Percentiles rank a stretch among this genome's conserved stretches.
Conservation (phyloP, 306 rosid species). For the Amphicarpaea edgeworthii region DNA sequence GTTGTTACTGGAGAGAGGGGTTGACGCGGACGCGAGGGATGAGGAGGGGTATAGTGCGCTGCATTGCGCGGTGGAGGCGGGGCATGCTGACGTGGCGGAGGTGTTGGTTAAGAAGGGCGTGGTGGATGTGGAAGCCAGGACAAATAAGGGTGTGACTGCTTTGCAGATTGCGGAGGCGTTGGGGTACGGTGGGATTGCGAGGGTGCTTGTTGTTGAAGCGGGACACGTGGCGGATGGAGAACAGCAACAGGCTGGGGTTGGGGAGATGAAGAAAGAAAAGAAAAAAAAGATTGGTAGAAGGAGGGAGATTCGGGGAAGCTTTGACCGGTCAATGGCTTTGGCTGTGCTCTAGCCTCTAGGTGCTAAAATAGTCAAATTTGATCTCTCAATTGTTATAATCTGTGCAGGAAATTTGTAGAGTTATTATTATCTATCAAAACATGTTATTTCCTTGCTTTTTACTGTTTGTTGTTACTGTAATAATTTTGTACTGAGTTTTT, state of each 20-base stretch:
- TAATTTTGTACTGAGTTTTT: too few species aligned
- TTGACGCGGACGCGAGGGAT: slow-evolving; percentile 63
- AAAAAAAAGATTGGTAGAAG: slow-evolving; percentile 41
- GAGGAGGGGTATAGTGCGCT: slow-evolving; percentile 79
- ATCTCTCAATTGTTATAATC: too few species aligned
- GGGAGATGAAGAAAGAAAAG: slow-evolving; percentile 6
- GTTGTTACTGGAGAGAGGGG: slow-evolving; percentile 64
- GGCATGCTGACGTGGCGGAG: slow-evolving; percentile 65
- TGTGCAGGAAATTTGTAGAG: too few species aligned
- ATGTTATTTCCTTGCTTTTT: too few species aligned
- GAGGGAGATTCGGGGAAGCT: slow-evolving; percentile 44
- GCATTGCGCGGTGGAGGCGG: slow-evolving; percentile 76
- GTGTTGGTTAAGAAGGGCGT: slow-evolving; percentile 76
- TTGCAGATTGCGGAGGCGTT: slow-evolving; percentile 70
- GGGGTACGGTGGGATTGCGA: slow-evolving; percentile 61
- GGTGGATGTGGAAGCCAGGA: slow-evolving; percentile 64
- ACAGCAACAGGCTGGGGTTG: background rate
- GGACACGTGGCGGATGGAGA: slow-evolving; percentile 13
- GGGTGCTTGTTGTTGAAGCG: slow-evolving; percentile 58
- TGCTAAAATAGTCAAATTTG: too few species aligned
- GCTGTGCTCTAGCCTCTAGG: slow-evolving; percentile 54
- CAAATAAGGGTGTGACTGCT: slow-evolving; percentile 69
- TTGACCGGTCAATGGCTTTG: slow-evolving; percentile 37
- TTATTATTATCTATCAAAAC: too few species aligned
- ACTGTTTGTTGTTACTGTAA: too few species aligned